A percentile compares a stretch with the other conserved stretches of the same genome.
These are phyloP conservation scores for Neofusicoccum ribis DNA, from an alignment of 2,329 filamentous ascomycete genomes.

Conservation along the genomic window DNA sequence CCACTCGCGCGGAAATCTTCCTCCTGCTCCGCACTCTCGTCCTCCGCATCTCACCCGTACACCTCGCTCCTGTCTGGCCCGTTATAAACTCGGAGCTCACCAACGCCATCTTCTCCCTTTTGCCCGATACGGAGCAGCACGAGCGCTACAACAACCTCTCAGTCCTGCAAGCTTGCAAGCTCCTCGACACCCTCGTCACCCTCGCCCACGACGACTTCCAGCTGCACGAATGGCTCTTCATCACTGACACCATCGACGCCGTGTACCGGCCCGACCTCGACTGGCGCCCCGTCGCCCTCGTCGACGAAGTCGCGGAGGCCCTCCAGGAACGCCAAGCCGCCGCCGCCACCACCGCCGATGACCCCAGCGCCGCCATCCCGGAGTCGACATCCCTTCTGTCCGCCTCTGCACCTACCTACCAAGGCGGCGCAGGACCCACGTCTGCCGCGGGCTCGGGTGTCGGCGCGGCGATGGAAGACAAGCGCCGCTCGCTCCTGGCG, in stretches of 20 bases:
- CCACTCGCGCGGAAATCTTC: conserved; percentile 84
- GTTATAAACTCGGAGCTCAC: conserved; percentile 85
- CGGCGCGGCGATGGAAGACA: conserved; percentile 22
- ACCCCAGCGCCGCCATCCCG: conserved; percentile 27
- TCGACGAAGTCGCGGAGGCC: conserved; percentile 80
- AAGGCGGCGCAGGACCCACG: conserved; percentile 22
- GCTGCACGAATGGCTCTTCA: conserved; percentile 96
- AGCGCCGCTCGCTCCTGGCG: conserved; percentile 42
- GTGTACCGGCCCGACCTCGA: conserved; percentile 72
- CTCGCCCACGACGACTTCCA: conserved; percentile 94
- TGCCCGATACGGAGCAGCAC: conserved; percentile 58
- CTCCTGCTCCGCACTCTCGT: conserved; percentile 81
- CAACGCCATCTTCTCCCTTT: conserved; percentile 72
- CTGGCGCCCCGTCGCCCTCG: conserved; percentile 71
- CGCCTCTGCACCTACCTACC: neutral
- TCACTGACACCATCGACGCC: conserved; percentile 94
- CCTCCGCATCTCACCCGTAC: conserved; percentile 74
- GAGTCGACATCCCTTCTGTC: neutral
- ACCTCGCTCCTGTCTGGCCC: conserved; percentile 86
- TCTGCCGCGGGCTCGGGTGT: conserved; percentile 30
- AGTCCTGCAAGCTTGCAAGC: conserved; percentile 87
- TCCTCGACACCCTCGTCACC: conserved; percentile 85
- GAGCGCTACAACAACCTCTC: conserved; percentile 77
- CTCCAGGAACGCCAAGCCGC: conserved; percentile 50
- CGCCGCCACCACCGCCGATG: conserved; percentile 28